Conservation (phyloP, 2,329 filamentous ascomycete genomes). For the Pseudogymnoascus sp. region DNA sequence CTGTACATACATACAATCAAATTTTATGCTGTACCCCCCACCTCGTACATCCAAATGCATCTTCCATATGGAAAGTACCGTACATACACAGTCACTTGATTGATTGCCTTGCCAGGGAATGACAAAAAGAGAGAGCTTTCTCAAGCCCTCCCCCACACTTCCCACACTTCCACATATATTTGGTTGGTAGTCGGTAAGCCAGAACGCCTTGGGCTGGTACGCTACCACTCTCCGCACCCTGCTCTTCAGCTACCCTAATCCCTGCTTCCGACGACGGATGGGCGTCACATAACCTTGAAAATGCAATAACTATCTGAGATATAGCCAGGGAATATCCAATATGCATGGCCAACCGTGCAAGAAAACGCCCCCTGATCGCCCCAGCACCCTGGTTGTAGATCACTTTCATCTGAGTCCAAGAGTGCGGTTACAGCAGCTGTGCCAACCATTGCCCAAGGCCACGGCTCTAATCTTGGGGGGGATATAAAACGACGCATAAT, state of each 20-base stretch:
- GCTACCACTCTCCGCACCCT: constrained; percentile 9
- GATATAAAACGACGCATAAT: constrained; percentile 8
- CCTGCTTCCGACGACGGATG: background rate
- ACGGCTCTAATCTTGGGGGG: constrained; percentile 5
- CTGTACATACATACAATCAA: background rate
- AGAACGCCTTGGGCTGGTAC: constrained; percentile 11
- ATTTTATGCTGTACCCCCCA: background rate
- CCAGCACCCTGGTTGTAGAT: constrained; percentile 11
- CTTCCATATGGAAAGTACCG: background rate
- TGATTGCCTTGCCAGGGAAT: background rate
- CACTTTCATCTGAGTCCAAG: constrained; percentile 8
- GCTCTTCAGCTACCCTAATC: constrained; percentile 12
- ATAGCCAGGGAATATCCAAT: background rate
- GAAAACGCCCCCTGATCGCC: constrained; percentile 11
- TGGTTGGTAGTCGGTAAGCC: background rate
- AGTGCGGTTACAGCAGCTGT: constrained; percentile 5
- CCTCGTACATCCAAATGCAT: background rate
- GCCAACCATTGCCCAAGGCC: constrained; percentile 4
- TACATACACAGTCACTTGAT: background rate
- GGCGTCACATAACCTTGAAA: background rate
- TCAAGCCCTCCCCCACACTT: constrained; percentile 5
- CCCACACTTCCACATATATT: constrained; percentile 1
- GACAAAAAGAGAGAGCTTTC: background rate
- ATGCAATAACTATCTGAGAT: constrained; percentile 1
- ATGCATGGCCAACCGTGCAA: constrained; percentile 9